These are phyloP conservation scores for Asterella californica DNA, from an alignment of 225 moss, liverwort and hornwort genomes.

Conservation along the genomic window DNA sequence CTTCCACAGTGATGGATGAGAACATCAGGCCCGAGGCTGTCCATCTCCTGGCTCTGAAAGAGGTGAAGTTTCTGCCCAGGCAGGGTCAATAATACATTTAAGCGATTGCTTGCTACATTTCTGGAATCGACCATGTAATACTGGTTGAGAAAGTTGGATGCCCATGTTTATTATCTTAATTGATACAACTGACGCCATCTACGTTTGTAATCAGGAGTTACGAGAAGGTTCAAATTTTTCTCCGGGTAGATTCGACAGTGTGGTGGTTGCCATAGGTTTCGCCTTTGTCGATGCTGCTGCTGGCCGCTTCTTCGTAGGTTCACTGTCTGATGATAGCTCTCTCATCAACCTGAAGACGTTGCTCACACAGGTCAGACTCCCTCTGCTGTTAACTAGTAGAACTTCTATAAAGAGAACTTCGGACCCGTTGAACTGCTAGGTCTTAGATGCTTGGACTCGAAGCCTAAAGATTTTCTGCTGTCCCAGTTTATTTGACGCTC, in stretches of 20 bases:
- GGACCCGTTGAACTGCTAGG: background rate
- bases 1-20: conserved; percentile 75
- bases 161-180: background rate
- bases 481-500: background rate
- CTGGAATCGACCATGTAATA: background rate
- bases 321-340: conserved; percentile 68
- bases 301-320: conserved; percentile 86
- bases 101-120: background rate
- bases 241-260: conserved; percentile 29
- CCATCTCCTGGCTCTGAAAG: conserved; percentile 78
- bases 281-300: conserved; percentile 93
- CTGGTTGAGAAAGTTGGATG: background rate
- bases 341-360: conserved; percentile 68
- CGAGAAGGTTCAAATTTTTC: conserved; percentile 27
- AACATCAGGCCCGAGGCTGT: conserved; percentile 85
- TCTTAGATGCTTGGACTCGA: background rate
- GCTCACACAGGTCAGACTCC: conserved; percentile 56
- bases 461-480: background rate
- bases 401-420: background rate
- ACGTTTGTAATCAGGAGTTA: conserved; percentile 35
- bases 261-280: conserved; percentile 62
- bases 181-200: background rate
- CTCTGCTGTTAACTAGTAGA: too few species aligned
- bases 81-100: background rate
- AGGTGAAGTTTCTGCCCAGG: conserved; percentile 36